A percentile compares a stretch with the other conserved stretches of the same genome.
Conservation (phyloP, 2,329 filamentous ascomycete genomes). For the Alternaria angustiovoidea region DNA sequence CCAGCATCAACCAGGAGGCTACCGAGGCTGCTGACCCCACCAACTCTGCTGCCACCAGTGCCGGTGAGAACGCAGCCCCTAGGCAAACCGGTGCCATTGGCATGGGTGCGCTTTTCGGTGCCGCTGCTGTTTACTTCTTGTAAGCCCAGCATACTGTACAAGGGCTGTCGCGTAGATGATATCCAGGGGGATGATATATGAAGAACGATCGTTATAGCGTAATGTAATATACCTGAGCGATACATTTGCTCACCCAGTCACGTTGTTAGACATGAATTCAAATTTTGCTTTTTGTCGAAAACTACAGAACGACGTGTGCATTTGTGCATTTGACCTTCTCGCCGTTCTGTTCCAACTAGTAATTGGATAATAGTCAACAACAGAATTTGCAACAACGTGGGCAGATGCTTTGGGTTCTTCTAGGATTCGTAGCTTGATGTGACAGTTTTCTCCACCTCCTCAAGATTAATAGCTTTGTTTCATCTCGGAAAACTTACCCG, state of each 20-base stretch:
- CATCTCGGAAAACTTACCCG: neutral
- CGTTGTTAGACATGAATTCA: neutral
- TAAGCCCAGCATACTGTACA: slow-evolving; percentile 8
- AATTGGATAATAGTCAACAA: neutral
- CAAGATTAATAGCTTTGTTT: neutral
- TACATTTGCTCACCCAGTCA: neutral
- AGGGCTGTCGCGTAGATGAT: neutral
- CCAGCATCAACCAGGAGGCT: slow-evolving; percentile 48
- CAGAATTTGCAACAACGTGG: neutral
- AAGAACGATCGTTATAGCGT: slow-evolving; percentile 12
- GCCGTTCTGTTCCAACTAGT: neutral
- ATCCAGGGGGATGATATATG: neutral
- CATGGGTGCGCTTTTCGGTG: slow-evolving; percentile 58
- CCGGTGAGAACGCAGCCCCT: slow-evolving; percentile 28
- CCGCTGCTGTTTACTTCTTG: slow-evolving; percentile 48
- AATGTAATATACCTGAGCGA: slow-evolving; percentile 13
- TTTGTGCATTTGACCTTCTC: neutral
- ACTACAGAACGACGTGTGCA: neutral
- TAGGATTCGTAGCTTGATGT: neutral
- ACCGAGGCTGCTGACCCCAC: slow-evolving; percentile 29
- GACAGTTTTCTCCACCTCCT: neutral
- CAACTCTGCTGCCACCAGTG: slow-evolving; percentile 29
- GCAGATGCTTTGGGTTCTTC: neutral
- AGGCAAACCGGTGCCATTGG: slow-evolving; percentile 54
- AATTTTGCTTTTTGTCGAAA: neutral